These are phyloP conservation scores for Helianthus tuberosus DNA, from an alignment of 129 eudicot species.

Conservation along the genomic window DNA sequence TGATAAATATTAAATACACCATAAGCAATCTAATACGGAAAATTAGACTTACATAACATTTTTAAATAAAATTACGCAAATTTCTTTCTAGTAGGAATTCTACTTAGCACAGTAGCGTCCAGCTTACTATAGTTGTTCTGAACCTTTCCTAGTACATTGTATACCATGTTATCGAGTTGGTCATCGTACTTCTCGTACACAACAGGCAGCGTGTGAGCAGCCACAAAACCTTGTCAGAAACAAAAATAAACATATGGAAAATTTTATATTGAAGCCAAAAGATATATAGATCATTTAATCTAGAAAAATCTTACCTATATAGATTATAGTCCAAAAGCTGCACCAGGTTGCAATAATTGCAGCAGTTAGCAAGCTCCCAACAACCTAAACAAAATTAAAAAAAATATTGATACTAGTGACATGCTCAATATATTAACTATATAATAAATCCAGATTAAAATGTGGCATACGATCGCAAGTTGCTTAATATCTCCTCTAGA, in stretches of 20 bases:
- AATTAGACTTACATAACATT: constrained; percentile 16
- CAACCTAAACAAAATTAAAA: constrained; percentile 43
- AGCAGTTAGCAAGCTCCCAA: constrained; percentile 61
- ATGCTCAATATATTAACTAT: background rate
- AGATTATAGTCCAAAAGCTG: constrained; percentile 74
- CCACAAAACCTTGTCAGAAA: constrained; percentile 63
- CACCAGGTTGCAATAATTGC: constrained; percentile 89
- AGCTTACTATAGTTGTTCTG: constrained; percentile 63
- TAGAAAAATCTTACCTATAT: constrained; percentile 52
- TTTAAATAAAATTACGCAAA: constrained; percentile 34
- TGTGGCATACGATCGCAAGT: constrained; percentile 51
- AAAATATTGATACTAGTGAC: background rate
- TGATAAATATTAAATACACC: constrained; percentile 34
- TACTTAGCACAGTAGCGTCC: constrained; percentile 56
- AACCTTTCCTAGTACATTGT: constrained; percentile 42
- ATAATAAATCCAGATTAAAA: constrained; percentile 9
- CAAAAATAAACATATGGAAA: background rate
- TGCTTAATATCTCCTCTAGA: constrained; percentile 73
- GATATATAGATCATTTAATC: background rate
- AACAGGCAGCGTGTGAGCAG: constrained; percentile 81
- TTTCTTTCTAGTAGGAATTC: constrained; percentile 62
- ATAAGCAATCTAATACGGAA: constrained; percentile 21
- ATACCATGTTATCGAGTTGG: constrained; percentile 60
- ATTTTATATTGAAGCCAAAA: constrained; percentile 7
- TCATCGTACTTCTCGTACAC: constrained; percentile 79